Percentiles rank a stretch among this genome's conserved stretches.
These are phyloP conservation scores for Paramecium sexaurelia DNA, from an alignment of 73 alveolate species.

Conservation along the genomic window DNA sequence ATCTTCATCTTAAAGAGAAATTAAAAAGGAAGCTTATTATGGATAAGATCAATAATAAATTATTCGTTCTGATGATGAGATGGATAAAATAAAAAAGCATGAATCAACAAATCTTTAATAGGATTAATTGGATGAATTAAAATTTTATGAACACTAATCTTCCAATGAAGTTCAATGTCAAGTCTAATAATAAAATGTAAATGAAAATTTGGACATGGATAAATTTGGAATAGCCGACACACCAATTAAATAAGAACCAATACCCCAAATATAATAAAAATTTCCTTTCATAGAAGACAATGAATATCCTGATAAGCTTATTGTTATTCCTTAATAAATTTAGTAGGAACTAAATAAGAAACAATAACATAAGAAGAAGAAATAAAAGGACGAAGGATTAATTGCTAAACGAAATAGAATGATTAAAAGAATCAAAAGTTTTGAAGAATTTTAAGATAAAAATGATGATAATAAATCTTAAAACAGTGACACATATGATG, in stretches of 20 bases:
- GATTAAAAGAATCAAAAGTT: conserved; percentile 33
- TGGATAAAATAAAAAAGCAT: neutral
- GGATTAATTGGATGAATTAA: neutral
- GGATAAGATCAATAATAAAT: neutral
- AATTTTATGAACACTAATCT: neutral
- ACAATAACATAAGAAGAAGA: neutral
- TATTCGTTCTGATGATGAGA: neutral
- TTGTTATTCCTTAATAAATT: neutral
- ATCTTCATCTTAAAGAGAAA: neutral
- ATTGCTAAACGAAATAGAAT: neutral
- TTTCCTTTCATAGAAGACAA: neutral
- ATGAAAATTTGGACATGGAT: neutral
- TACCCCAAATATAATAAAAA: neutral
- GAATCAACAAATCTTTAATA: neutral
- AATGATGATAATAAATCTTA: neutral
- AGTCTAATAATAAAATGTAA: neutral
- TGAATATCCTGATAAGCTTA: conserved; percentile 3
- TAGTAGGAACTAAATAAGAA: neutral
- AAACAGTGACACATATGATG: neutral
- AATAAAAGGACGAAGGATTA: neutral
- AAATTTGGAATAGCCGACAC: neutral
- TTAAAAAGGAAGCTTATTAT: neutral
- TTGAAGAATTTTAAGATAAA: conserved; percentile 14
- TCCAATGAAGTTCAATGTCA: neutral
- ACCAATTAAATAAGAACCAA: neutral